Evolutionary conservation across 2,329 filamentous ascomycete species (phyloP).

Genomic region (Xylariales sp.): DNA sequence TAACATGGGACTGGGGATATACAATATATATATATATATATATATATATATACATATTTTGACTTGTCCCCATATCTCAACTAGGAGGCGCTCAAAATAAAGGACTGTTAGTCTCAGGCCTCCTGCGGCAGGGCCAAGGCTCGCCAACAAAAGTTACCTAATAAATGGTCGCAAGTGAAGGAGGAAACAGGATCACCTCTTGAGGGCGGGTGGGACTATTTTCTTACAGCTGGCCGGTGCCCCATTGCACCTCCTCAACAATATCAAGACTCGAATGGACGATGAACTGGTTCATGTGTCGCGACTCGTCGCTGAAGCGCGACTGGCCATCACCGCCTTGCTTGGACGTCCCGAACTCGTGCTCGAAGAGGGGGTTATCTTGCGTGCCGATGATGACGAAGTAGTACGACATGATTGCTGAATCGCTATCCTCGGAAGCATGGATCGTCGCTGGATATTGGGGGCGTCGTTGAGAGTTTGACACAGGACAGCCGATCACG

Average conservation of each 20-base stretch:
- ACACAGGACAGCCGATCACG: no score
- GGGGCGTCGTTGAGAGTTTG: no score
- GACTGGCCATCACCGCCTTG: slow-evolving; percentile 89
- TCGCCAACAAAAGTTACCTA: no score
- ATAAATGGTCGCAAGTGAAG: no score
- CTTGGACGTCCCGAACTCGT: slow-evolving; percentile 96
- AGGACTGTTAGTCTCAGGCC: no score
- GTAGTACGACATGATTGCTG: slow-evolving; percentile 82
- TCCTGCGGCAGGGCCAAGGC: no score
- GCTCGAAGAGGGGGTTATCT: slow-evolving; percentile 93
- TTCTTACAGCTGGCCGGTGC: slow-evolving; percentile 71
- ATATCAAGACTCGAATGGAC: slow-evolving; percentile 92
- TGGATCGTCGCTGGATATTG: no score
- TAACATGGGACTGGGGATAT: no score
- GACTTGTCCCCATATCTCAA: no score
- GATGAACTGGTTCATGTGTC: slow-evolving; percentile 96
- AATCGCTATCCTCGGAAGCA: neutral
- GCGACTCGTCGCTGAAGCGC: slow-evolving; percentile 81
- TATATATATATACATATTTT: no score
- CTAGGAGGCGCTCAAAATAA: no score
- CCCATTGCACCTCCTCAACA: slow-evolving; percentile 95
- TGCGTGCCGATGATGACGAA: slow-evolving; percentile 94
- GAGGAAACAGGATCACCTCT: neutral
- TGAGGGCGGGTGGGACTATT: slow-evolving; percentile 1
- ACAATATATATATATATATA: no score